Evolutionary conservation across 306 rosid genomes (phyloP), one percentile per base, ranked within the genome.

Genomic region (Rubus idaeus): DNA sequence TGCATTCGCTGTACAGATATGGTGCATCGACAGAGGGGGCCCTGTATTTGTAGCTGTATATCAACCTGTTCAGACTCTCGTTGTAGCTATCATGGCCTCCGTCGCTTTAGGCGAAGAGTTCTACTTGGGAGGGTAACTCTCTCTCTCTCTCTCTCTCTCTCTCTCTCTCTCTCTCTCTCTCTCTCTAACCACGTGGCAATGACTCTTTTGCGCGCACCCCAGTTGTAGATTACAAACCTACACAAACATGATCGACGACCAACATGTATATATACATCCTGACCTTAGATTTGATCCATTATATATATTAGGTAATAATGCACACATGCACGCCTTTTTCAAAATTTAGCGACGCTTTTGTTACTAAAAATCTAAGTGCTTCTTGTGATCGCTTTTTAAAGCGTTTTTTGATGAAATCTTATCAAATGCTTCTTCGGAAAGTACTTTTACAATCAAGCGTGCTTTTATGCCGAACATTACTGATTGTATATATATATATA

Each of bases 21-120:
- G 99, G 99, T 95, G 99, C 97, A 92, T 95, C 17, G 97, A 95
- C 88, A 95, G 96, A 84, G 99, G 99, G 23, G 99, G 99, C 81
- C 99, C 99, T 45, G 99, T 95, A 42, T 95, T 95, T 47, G 99
- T 95, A 4, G 99, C 99, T 0, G 99, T 95, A 51, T 95, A 95
- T 87, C 99, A 95, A 61, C 99, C 99, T 75, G 97, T 95, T 87
- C 99, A 95, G 82, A 95, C 99, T 76, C 97, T 95, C 23, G 96
- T 86, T 56, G 99, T 95, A 73, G 99, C 99, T 78, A 79, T 95
- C 26, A 90, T 95, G 99, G 96, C 99, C 83, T 89, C 99, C 78
- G 0, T 92, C 77, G 97, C 99, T 83, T 88, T 95, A 70, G 93
- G 99, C 58, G 99, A 95, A 79, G 84, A 95, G 81, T 95, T 95